Evolutionary conservation across 345 rosid species (phyloP), one percentile per base, ranked within the genome.

Genomic region (Lepidium didymum): DNA sequence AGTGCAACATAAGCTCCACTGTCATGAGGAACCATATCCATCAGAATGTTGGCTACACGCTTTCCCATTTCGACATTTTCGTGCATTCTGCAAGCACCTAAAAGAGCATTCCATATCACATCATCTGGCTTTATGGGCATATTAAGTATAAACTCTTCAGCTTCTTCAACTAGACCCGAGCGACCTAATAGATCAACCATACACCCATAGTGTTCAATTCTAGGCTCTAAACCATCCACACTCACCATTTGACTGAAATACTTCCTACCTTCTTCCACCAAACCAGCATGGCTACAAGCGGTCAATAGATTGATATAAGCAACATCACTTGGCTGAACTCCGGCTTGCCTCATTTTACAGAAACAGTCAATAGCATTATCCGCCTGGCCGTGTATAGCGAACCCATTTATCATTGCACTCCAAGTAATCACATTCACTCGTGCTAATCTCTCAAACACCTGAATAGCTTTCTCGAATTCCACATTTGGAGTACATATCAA

Each of bases 401-500:
- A 82, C 46, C 94, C 91, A 6, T 86, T 81, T 11, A 87, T 81
- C 43, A 90, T 70, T 3, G 88, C 81, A 60, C 85, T 87, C 90
- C 91, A 87, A 14, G 87, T 83, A 10, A 87, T 74, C 15, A 74
- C 58, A 64, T 84, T 87, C 67, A 52, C 79, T 64, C 80, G 79
- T 3, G 76, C 80, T 15, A 80, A 69, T 41, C 73, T 67, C 73
- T 77, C 85, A 27, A 87, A 90, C 40, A 90, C 78, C 49, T 79
- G 79, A 74, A 84, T 11, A 1, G 86, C 88, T 69, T 85, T 84
- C 63, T 86, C 92, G 10, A 86, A 79, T 76, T 52, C 94, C 94
- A 51, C 96, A 84, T 65, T 90, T 85, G 1, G 87, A 79, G 61
- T 90, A 87, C 94, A 87, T 84, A 67, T 90, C 94, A 49, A 87